Conservation (phyloP, 2,329 filamentous ascomycete genomes). For the Beauveria rudraprayagi region DNA sequence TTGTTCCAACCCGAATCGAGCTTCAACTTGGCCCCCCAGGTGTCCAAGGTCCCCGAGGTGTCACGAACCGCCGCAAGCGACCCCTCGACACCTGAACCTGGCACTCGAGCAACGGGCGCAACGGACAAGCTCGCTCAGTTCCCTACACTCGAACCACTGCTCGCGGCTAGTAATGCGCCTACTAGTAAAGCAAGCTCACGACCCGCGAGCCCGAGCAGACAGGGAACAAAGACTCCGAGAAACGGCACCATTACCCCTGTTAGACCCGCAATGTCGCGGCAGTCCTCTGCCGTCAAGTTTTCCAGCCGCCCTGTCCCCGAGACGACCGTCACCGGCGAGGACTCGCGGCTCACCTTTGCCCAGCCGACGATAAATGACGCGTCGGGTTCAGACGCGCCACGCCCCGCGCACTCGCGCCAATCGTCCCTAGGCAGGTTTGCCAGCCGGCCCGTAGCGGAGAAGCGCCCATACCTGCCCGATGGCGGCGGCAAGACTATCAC, state of each 20-base stretch:
- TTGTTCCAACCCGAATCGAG: not conserved
- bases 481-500: constrained; percentile 49
- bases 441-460: constrained; percentile 54
- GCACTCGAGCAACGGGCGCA: not conserved
- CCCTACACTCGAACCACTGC: not conserved
- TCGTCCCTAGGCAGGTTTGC: constrained; percentile 51
- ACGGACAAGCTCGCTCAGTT: not conserved
- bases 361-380: constrained; percentile 20
- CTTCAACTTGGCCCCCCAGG: not conserved
- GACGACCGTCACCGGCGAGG: constrained; percentile 57
- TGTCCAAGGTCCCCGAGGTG: constrained; percentile 7
- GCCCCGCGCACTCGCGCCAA: constrained; percentile 30
- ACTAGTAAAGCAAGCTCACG: constrained; percentile 13
- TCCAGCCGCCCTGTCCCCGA: constrained; percentile 66
- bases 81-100: not conserved
- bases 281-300: constrained; percentile 53
- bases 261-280: constrained; percentile 42
- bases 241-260: constrained; percentile 15
- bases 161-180: not conserved
- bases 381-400: constrained; percentile 16
- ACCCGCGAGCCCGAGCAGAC: constrained; percentile 19
- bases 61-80: constrained; percentile 2
- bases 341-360: constrained; percentile 61
- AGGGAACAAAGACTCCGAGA: constrained; percentile 6
- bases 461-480: constrained; percentile 41